A percentile compares a stretch with the other conserved stretches of the same genome.
Evolutionary conservation across 2,329 filamentous ascomycete genomes (phyloP).

Genomic region (Emmonsia crescens): DNA sequence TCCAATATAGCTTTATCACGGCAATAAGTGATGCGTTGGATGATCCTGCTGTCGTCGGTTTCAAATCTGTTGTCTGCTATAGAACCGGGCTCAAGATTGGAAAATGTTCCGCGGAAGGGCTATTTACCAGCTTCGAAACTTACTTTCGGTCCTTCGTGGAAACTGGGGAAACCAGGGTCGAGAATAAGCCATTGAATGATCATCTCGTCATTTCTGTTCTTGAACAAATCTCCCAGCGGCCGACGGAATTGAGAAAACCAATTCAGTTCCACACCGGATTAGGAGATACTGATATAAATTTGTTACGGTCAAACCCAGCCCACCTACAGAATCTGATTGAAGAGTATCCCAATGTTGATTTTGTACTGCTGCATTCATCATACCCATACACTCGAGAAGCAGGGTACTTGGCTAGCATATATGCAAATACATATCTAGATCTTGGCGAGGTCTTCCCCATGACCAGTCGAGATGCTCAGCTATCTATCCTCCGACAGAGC

Average conservation of each 20-base stretch:
- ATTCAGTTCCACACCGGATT: slow-evolving; percentile 77
- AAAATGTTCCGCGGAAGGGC: slow-evolving; percentile 36
- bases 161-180: slow-evolving; percentile 34
- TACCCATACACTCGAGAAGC: slow-evolving; percentile 73
- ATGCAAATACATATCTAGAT: slow-evolving; percentile 70
- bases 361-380: slow-evolving; percentile 68
- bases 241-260: slow-evolving; percentile 46
- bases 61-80: slow-evolving; percentile 79
- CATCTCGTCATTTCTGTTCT: slow-evolving; percentile 57
- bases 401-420: slow-evolving; percentile 66
- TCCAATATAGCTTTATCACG: slow-evolving; percentile 41
- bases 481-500: slow-evolving; percentile 57
- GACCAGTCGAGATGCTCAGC: slow-evolving; percentile 65
- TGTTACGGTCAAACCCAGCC: slow-evolving; percentile 61
- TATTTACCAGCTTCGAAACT: slow-evolving; percentile 16
- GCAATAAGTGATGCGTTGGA: slow-evolving; percentile 48
- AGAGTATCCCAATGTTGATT: slow-evolving; percentile 55
- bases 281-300: slow-evolving; percentile 65
- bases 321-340: slow-evolving; percentile 65
- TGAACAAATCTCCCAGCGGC: slow-evolving; percentile 41
- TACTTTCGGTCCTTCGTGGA: slow-evolving; percentile 19
- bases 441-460: slow-evolving; percentile 75
- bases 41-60: slow-evolving; percentile 61
- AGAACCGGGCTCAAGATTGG: slow-evolving; percentile 59
- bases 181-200: slow-evolving; percentile 57